Evolutionary conservation across 352 stramenopile species (phyloP), one percentile per base, ranked within the genome.

Genomic region (Globisporangium cederbergense): DNA sequence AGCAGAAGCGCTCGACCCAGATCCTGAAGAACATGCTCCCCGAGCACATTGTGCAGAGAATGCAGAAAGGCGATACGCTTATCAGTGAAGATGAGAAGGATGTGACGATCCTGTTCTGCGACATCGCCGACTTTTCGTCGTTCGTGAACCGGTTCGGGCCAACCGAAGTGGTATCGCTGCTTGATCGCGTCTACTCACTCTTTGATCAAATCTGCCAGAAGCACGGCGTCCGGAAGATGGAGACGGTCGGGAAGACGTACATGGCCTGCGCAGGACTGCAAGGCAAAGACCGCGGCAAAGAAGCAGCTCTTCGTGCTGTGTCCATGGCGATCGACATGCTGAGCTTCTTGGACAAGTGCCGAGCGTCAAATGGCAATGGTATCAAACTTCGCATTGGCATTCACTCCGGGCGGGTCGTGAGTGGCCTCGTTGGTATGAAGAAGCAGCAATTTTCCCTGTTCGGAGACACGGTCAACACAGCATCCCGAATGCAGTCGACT

Each of bases 401-500:
- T 49, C 89, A 98, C 62, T 95, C 84, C 7, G 94, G 93, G 10
- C 79, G 90, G 22, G 82, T 97, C 20, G 90, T 98, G 25, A 92
- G 81, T 30, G 84, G 86, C 14, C 73, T 98, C 0, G 89, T 98
- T 0, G 92, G 92, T 0, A 90, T 95, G 72, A 94, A 96, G 62
- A 98, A 97, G 70, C 90, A 95, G 49, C 86, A 95, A 32, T 98
- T 97, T 67, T 96, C 87, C 10, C 72, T 98, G 8, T 98, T 98
- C 75, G 92, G 95, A 7, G 95, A 98, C 62, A 96, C 94, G 0
- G 90, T 97, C 3, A 98, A 97, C 66, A 97, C 89, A 0, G 76
- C 89, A 4, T 90, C 82, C 4, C 79, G 91, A 2, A 97, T 97
- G 92, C 89, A 98, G 62, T 96, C 86, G 5, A 96, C 91, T 28